Evolutionary conservation across 345 rosid genomes (phyloP).

Genomic region (Populus deltoides): DNA sequence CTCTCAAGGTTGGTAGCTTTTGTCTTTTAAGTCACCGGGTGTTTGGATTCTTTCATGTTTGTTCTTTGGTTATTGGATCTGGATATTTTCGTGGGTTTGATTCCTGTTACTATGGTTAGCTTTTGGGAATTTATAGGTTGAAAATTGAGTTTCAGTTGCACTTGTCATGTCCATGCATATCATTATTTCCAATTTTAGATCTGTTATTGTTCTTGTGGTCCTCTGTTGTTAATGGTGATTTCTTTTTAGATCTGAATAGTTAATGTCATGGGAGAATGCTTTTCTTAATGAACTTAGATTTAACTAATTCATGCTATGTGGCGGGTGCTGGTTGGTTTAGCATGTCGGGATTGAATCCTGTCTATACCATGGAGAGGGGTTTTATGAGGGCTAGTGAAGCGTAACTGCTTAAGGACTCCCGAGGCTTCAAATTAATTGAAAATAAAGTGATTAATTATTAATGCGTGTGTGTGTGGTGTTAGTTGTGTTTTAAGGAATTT

Average conservation of each 20-base stretch:
- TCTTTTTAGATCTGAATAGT: background rate
- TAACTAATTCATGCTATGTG: background rate
- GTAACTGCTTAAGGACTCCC: background rate
- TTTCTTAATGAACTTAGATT: background rate
- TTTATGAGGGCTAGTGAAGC: background rate
- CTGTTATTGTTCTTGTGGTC: background rate
- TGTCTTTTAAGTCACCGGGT: background rate
- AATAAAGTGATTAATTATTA: background rate
- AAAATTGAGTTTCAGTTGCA: background rate
- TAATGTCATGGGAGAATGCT: background rate
- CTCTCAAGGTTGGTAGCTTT: background rate
- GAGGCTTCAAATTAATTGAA: background rate
- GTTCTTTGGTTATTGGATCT: background rate
- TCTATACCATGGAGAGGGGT: background rate
- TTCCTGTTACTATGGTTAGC: background rate
- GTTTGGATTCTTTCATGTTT: background rate
- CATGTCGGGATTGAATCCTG: background rate
- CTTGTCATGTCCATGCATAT: background rate
- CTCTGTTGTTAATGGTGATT: background rate
- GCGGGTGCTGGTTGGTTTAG: background rate
- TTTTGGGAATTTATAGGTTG: background rate
- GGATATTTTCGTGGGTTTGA: background rate
- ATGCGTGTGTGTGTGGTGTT: background rate
- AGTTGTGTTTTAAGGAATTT: background rate
- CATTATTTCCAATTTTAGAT: background rate